Percentiles rank a stretch among this genome's conserved stretches.
These are phyloP conservation scores for Dispira simplex DNA, from an alignment of 192 early-diverging fungal species.

Conservation along the genomic window DNA sequence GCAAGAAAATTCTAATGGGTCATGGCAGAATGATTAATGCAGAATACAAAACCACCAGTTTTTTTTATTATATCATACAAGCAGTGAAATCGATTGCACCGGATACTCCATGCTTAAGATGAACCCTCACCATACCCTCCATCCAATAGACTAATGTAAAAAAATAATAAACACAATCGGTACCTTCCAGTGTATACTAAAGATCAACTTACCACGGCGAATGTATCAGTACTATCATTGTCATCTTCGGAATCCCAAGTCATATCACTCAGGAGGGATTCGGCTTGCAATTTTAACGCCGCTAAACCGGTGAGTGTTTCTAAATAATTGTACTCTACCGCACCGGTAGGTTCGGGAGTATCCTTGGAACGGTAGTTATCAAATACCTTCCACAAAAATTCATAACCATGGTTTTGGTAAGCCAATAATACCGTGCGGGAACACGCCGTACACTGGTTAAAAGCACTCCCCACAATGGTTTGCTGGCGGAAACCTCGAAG, in stretches of 20 bases:
- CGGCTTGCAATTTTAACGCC: constrained; percentile 63
- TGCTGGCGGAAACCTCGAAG: constrained; percentile 73
- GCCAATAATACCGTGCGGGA: constrained; percentile 43
- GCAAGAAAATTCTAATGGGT: no score
- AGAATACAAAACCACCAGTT: no score
- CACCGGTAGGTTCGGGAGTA: constrained; percentile 5
- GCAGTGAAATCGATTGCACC: no score
- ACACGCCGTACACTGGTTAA: constrained; percentile 85
- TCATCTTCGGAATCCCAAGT: constrained; percentile 58
- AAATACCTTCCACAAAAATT: constrained; percentile 61
- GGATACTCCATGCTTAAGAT: no score
- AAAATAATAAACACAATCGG: no score
- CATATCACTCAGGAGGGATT: constrained; percentile 45
- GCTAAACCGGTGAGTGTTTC: constrained; percentile 79
- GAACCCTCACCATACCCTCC: no score
- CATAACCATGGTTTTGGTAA: constrained; percentile 49
- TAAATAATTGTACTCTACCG: constrained; percentile 44
- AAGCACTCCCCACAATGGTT: constrained; percentile 67
- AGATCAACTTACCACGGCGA: no score
- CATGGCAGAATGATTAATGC: no score
- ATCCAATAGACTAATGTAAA: no score
- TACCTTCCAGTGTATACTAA: no score
- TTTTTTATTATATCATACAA: no score
- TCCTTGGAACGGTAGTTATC: constrained; percentile 23
- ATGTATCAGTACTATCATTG: constrained; percentile 16